These are phyloP conservation scores for Syzygium syzygioides DNA, from an alignment of 441 rosid species.

Conservation along the genomic window DNA sequence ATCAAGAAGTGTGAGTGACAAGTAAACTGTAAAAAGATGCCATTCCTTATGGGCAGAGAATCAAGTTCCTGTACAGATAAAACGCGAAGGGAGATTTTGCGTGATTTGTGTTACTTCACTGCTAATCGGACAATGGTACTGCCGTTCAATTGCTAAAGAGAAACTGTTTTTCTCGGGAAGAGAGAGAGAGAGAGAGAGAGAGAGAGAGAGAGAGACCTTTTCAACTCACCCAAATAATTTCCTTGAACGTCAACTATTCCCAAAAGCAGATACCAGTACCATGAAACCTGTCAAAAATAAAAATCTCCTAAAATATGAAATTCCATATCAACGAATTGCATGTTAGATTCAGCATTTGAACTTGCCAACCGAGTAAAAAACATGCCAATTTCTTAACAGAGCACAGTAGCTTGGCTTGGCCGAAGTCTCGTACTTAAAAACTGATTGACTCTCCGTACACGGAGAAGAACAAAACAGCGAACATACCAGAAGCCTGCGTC, in stretches of 20 bases:
- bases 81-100: background rate
- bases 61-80: background rate
- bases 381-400: background rate
- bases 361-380: background rate
- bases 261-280: slow-evolving; percentile 48
- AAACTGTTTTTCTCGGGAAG: background rate
- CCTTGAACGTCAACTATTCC: slow-evolving; percentile 60
- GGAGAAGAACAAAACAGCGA: background rate
- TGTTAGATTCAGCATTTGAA: background rate
- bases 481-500: background rate
- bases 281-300: background rate
- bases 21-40: background rate
- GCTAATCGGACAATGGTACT: background rate
- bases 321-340: background rate
- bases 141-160: background rate
- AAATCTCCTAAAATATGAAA: background rate
- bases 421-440: background rate
- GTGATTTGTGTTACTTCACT: background rate
- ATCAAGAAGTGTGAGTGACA: background rate
- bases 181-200: background rate
- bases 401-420: background rate
- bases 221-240: slow-evolving; percentile 11
- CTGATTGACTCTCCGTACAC: background rate
- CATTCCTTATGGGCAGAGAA: background rate
- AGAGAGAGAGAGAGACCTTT: background rate